phyloP scores from a whole-genome alignment of 352 stramenopile species.

The Vaucheria bursata region DNA sequence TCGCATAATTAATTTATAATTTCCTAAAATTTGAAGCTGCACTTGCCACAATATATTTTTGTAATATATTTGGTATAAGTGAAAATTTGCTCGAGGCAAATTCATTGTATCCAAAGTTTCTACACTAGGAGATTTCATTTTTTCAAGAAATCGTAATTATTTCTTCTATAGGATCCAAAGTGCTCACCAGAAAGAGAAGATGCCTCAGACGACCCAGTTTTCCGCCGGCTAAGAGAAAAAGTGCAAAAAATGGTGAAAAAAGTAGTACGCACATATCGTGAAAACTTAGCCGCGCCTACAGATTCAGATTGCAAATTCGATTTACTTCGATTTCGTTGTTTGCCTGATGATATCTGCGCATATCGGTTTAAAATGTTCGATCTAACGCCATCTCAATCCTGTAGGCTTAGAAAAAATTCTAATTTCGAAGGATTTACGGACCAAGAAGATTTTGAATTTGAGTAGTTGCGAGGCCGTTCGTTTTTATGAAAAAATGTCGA shows the following conservation, averaged over 20 bases:
- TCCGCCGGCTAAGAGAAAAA: too few species aligned
- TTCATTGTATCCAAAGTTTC: neutral
- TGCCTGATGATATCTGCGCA: slow-evolving; percentile 21
- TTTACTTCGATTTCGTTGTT: slow-evolving; percentile 25
- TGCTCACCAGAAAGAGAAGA: slow-evolving; percentile 10
- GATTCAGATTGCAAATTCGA: slow-evolving; percentile 30
- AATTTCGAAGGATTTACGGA: neutral
- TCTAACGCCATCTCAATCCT: slow-evolving; percentile 26
- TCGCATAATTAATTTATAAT: neutral
- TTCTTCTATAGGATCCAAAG: neutral
- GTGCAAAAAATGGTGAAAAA: too few species aligned
- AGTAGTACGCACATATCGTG: slow-evolving; percentile 16
- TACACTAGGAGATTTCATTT: neutral
- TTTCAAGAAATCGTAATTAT: neutral
- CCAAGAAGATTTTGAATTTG: too few species aligned
- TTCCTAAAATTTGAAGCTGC: neutral
- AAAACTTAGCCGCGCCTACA: slow-evolving; percentile 18
- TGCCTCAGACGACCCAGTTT: slow-evolving; percentile 28
- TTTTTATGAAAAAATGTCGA: too few species aligned
- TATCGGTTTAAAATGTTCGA: slow-evolving; percentile 17
- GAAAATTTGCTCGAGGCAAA: neutral
- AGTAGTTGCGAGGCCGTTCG: too few species aligned
- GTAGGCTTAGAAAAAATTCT: slow-evolving; percentile 5
- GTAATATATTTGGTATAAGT: neutral
- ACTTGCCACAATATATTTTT: neutral